Evolutionary conservation across 164 flowering plant species (phyloP), one percentile per base, ranked within the genome.

Genomic region (Umbellularia californica): DNA sequence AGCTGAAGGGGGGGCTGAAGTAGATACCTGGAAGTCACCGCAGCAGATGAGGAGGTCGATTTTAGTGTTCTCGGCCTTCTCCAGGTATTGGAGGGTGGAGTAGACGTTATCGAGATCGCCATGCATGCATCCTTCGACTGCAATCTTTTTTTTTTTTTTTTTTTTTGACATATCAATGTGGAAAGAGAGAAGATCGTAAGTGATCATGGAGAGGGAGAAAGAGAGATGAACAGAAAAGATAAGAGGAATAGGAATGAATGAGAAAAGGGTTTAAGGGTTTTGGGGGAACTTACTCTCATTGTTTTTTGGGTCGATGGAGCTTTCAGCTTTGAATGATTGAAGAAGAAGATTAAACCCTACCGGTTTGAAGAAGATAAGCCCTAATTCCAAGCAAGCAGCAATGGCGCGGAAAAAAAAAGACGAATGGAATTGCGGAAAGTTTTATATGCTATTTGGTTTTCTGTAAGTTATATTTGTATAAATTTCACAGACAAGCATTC

Each of bases 101-200:
- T 95, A 93, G 2, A 93, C 98, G 35, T 80, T 90, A 81, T 95
- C 98, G 4, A 95, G 88, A 58, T 95, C 98, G 22, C 99, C 99
- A 65, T 95, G 97, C 99, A 95, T 95, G 75, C 99, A 95, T 2
- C 99, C 99, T 83, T 95, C 98, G 2, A 95, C 90, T 15, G 98
- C 97, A 70, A 95, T 95, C 87, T 84, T 72, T 62, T 23, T 11
- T 25, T n/a, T 13, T 30, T 11, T 25, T 22, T 14, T 30, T 30
- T 30, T 11, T 25, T 22, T 14, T 30, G 3, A 30, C 35, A 5
- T 30, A 30, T 3, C 35, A 3, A 30, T 30, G 5, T 30, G 35
- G 35, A 30, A 30, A 4, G 35, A 30, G 35, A 30, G 50, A 58
- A n/a, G 20, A n/a, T 17, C 19, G 63, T 3, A 1, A 1, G 19